phyloP scores from a whole-genome alignment of 495 filamentous ascomycete species.

The Parmelia sp. region DNA sequence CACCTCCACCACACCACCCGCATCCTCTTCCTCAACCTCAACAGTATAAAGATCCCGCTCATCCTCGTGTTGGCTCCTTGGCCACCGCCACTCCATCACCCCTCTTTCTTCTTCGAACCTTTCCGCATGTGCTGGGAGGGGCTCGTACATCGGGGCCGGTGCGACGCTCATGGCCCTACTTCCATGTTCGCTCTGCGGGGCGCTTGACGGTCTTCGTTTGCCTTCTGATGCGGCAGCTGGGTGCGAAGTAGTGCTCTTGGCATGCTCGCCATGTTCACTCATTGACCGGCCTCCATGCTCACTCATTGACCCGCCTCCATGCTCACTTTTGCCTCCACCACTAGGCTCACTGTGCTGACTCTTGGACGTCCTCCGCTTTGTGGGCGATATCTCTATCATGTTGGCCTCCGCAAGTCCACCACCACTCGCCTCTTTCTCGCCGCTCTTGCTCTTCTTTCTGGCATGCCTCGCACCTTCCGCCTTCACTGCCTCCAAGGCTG shows the following conservation, averaged over 20 bases:
- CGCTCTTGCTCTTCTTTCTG: background rate
- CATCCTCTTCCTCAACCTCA: constrained; percentile 2
- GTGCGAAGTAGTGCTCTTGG: background rate
- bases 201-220: background rate
- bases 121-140: background rate
- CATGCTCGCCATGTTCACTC: constrained; percentile 2
- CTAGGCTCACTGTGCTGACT: background rate
- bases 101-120: background rate
- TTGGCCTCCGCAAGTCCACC: background rate
- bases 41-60: constrained; percentile 2
- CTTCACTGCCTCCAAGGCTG: background rate
- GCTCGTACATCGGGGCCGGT: background rate
- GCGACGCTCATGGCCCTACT: background rate
- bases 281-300: background rate
- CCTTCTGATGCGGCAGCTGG: background rate
- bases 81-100: background rate
- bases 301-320: constrained; percentile 1
- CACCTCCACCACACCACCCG: constrained; percentile 7
- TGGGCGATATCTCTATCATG: background rate
- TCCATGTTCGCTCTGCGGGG: background rate
- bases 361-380: background rate
- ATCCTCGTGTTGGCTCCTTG: background rate
- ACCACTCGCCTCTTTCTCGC: background rate
- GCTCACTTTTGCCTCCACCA: background rate
- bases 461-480: background rate